Conservation (phyloP, 2,329 filamentous ascomycete genomes). For the Ophiostoma triangulosporum region DNA sequence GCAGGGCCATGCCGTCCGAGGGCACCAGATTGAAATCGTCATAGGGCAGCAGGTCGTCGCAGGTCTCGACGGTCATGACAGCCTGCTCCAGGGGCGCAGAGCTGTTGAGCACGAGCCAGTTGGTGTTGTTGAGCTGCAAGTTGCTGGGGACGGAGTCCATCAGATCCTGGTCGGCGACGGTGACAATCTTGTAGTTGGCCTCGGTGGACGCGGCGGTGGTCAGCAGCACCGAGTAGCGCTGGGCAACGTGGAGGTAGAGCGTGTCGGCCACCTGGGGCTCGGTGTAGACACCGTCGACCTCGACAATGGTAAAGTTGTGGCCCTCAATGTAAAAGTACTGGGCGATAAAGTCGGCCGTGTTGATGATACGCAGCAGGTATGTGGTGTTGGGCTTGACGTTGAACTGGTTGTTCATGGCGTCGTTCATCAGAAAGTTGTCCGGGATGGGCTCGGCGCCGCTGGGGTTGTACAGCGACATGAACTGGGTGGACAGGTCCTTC, state of each 20-base stretch:
- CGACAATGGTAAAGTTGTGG: conserved; percentile 54
- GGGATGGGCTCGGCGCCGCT: conserved; percentile 53
- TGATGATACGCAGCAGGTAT: conserved; percentile 59
- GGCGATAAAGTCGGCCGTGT: conserved; percentile 57
- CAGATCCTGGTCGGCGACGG: conserved; percentile 31
- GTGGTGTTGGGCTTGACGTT: conserved; percentile 52
- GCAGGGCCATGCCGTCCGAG: conserved; percentile 47
- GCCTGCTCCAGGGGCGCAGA: conserved; percentile 30
- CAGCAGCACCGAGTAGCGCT: conserved; percentile 49
- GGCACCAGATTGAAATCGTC: conserved; percentile 65
- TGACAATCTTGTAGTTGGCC: conserved; percentile 52
- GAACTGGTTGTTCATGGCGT: conserved; percentile 47
- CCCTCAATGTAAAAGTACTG: conserved; percentile 56
- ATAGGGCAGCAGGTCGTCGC: conserved; percentile 48
- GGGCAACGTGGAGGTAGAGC: conserved; percentile 55
- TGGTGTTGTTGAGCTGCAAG: conserved; percentile 55
- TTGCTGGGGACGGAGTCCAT: conserved; percentile 55
- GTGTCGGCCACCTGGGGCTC: conserved; percentile 44
- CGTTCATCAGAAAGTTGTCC: conserved; percentile 56
- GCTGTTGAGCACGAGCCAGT: conserved; percentile 49
- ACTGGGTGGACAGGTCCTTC: conserved; percentile 29
- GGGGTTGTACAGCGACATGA: conserved; percentile 41
- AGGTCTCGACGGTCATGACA: conserved; percentile 6
- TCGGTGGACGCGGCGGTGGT: conserved; percentile 49
- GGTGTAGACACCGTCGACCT: conserved; percentile 60